Conservation (phyloP, 2,329 filamentous ascomycete genomes). For the Colletotrichum cordylinicola region DNA sequence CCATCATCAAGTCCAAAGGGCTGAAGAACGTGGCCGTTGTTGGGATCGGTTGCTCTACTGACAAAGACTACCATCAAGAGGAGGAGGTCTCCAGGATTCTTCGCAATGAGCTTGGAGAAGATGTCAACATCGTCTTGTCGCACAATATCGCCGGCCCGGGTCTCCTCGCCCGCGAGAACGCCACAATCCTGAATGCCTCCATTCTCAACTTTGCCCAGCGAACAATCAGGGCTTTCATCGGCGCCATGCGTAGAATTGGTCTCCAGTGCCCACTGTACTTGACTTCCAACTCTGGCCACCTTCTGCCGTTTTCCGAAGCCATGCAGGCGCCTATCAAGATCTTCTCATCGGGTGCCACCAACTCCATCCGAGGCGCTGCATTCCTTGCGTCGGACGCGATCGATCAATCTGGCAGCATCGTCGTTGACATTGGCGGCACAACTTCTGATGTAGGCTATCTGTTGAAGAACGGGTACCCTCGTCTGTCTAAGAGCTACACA, state of each 20-base stretch:
- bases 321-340: constrained; percentile 26
- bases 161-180: constrained; percentile 57
- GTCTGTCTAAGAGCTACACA: constrained; percentile 27
- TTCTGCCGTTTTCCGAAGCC: constrained; percentile 25
- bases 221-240: constrained; percentile 50
- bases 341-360: constrained; percentile 29
- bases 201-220: constrained; percentile 51
- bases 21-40: constrained; percentile 55
- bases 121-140: constrained; percentile 31
- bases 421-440: constrained; percentile 29
- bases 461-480: constrained; percentile 26
- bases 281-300: constrained; percentile 54
- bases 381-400: constrained; percentile 19
- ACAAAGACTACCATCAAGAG: constrained; percentile 58
- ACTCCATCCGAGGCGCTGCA: constrained; percentile 28
- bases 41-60: constrained; percentile 64
- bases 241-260: constrained; percentile 46
- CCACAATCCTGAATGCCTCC: constrained; percentile 57
- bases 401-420: constrained; percentile 17
- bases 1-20: constrained; percentile 26
- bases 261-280: constrained; percentile 48
- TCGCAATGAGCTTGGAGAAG: constrained; percentile 41
- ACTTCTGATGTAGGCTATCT: constrained; percentile 28
- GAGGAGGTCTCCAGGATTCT: constrained; percentile 53
- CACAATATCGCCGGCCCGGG: constrained; percentile 40